phyloP scores from a whole-genome alignment of 1,284 basidiomycete species.

The Abortiporus biennis region DNA sequence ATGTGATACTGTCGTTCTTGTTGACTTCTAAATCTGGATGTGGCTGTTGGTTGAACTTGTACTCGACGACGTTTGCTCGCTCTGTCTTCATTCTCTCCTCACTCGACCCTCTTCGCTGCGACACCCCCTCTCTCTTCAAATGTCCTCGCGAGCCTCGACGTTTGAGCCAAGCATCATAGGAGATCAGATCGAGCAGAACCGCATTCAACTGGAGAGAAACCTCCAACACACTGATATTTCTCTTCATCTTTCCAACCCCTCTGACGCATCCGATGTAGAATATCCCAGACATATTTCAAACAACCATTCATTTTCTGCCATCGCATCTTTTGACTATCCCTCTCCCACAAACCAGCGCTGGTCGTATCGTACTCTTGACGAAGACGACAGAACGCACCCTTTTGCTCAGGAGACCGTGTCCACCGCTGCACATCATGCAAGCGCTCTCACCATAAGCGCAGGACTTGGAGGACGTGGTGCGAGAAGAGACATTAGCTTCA shows the following conservation, averaged over 20 bases:
- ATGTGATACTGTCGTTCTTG: not conserved
- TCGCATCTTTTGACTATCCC: constrained; percentile 54
- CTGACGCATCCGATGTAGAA: constrained; percentile 48
- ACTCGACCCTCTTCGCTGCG: constrained; percentile 7
- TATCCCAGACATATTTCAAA: constrained; percentile 60
- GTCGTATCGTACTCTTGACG: constrained; percentile 52
- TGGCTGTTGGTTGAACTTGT: not conserved
- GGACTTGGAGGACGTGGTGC: constrained; percentile 56
- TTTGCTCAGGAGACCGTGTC: constrained; percentile 68
- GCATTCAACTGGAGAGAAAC: constrained; percentile 70
- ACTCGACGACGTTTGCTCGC: not conserved
- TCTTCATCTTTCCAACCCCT: constrained; percentile 50
- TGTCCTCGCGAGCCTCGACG: not conserved
- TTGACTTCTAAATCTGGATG: no score
- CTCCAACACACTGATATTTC: constrained; percentile 66
- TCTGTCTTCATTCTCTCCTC: not conserved
- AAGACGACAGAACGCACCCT: constrained; percentile 57
- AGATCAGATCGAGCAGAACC: constrained; percentile 64
- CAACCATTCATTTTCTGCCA: constrained; percentile 41
- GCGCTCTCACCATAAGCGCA: constrained; percentile 78
- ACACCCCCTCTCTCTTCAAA: constrained; percentile 18
- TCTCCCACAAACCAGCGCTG: constrained; percentile 52
- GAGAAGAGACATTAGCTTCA: constrained; percentile 52
- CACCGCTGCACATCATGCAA: constrained; percentile 82
- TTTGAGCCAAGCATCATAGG: constrained; percentile 46